Evolutionary conservation across 23 red algal species (phyloP).

Genomic region (Pyropia yezoensis): DNA sequence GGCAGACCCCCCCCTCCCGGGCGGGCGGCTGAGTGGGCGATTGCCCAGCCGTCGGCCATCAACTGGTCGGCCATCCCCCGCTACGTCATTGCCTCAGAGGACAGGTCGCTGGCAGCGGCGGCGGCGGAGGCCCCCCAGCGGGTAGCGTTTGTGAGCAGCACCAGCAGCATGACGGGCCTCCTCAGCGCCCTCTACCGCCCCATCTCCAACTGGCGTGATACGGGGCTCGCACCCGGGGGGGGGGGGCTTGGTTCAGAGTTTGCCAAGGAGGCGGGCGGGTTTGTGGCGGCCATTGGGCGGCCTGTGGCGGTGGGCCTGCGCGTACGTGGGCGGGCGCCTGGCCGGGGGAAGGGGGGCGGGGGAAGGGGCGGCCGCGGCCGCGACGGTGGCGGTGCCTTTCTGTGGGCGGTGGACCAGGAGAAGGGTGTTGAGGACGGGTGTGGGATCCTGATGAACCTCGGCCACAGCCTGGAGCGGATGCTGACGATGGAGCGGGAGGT

Average conservation of each 20-base stretch:
- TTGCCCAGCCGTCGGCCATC: slow-evolving; percentile 44
- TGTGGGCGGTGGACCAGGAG: slow-evolving; percentile 33
- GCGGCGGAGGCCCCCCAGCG: slow-evolving; percentile 11
- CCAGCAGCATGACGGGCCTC: slow-evolving; percentile 66
- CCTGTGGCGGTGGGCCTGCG: slow-evolving; percentile 52
- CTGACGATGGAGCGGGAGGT: slow-evolving; percentile 36
- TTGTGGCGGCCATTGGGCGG: slow-evolving; percentile 40
- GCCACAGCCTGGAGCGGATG: slow-evolving; percentile 78
- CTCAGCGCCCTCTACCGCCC: slow-evolving; percentile 63
- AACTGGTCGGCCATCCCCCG: slow-evolving; percentile 56
- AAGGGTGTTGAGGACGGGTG: slow-evolving; percentile 13
- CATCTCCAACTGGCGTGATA: slow-evolving; percentile 59
- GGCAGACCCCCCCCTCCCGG: background rate
- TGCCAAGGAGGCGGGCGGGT: slow-evolving; percentile 30
- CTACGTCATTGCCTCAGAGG: slow-evolving; percentile 51
- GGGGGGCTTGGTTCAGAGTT: slow-evolving; percentile 50
- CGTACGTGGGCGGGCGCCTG: background rate
- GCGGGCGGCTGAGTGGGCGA: slow-evolving; percentile 1
- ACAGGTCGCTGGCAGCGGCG: slow-evolving; percentile 29
- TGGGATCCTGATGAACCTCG: slow-evolving; percentile 54
- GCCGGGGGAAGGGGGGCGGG: too few relatives aligned
- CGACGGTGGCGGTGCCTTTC: background rate
- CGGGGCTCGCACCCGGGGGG: slow-evolving; percentile 11
- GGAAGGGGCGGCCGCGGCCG: too few relatives aligned
- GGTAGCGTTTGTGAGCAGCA: slow-evolving; percentile 35